Evolutionary conservation across 495 filamentous ascomycete genomes (phyloP).

Genomic region (Podospora australis): DNA sequence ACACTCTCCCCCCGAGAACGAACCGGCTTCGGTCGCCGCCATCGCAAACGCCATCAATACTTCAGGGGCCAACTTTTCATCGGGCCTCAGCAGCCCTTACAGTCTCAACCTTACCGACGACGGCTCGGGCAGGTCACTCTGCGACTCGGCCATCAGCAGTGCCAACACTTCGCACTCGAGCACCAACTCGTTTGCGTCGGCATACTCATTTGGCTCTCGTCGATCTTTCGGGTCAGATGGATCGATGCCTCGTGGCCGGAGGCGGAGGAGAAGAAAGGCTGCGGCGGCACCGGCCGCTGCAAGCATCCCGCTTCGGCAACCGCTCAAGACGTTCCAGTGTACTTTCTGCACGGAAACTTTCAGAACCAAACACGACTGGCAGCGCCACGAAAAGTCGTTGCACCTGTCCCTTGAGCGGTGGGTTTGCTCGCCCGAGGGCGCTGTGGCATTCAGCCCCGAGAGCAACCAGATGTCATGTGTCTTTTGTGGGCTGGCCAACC

Average conservation of each 20-base stretch:
- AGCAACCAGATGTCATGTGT: slow-evolving; percentile 52
- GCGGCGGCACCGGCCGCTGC: slow-evolving; percentile 8
- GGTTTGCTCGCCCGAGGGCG: slow-evolving; percentile 67
- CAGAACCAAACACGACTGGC: slow-evolving; percentile 80
- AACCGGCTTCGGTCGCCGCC: slow-evolving; percentile 71
- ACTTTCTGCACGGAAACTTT: slow-evolving; percentile 81
- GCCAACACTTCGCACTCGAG: slow-evolving; percentile 65
- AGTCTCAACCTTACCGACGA: slow-evolving; percentile 52
- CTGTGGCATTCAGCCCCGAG: slow-evolving; percentile 42
- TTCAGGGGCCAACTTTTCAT: slow-evolving; percentile 43
- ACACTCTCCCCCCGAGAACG: slow-evolving; percentile 78
- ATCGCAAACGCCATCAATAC: slow-evolving; percentile 71
- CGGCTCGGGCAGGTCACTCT: slow-evolving; percentile 63
- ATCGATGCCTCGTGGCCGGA: slow-evolving; percentile 53
- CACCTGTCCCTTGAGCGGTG: slow-evolving; percentile 73
- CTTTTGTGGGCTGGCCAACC: slow-evolving; percentile 58
- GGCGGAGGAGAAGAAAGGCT: slow-evolving; percentile 59
- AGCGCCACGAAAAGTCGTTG: slow-evolving; percentile 73
- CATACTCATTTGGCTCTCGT: slow-evolving; percentile 61
- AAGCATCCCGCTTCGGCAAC: slow-evolving; percentile 17
- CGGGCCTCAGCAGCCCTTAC: slow-evolving; percentile 48
- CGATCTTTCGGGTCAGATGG: slow-evolving; percentile 63
- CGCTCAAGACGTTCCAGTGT: slow-evolving; percentile 63
- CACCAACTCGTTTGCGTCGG: slow-evolving; percentile 64
- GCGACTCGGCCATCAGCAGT: slow-evolving; percentile 66